Percentiles rank a stretch among this genome's conserved stretches.
Evolutionary conservation across 768 basidiomycete species (phyloP).

Genomic region (Naematelia aurantialba): DNA sequence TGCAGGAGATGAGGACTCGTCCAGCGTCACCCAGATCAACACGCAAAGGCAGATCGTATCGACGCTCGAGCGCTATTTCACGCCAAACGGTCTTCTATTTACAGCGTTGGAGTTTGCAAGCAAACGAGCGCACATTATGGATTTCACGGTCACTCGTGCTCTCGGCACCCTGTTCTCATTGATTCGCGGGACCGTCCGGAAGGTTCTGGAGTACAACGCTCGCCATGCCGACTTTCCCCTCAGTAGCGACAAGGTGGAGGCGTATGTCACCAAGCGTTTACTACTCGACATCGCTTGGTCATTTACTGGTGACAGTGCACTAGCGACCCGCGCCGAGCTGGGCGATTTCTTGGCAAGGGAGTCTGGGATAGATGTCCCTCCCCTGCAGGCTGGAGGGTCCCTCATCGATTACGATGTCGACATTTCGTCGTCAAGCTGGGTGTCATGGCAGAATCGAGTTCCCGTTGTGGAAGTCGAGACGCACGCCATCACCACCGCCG

Average conservation of each 20-base stretch:
- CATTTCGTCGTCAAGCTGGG: constrained; percentile 78
- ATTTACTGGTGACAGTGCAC: constrained; percentile 91
- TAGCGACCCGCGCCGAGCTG: constrained; percentile 81
- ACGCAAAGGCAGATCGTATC: constrained; percentile 54
- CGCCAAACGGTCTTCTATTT: constrained; percentile 72
- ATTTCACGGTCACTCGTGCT: constrained; percentile 86
- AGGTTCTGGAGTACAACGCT: constrained; percentile 87
- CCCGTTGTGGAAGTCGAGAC: constrained; percentile 96
- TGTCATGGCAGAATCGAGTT: constrained; percentile 83
- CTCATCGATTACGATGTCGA: constrained; percentile 95
- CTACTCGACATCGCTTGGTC: constrained; percentile 95
- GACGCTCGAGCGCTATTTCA: constrained; percentile 78
- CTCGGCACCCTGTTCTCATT: constrained; percentile 95
- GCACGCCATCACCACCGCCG: constrained; percentile 89
- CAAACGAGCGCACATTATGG: constrained; percentile 96
- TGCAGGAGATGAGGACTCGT: constrained; percentile 69
- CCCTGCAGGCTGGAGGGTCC: constrained; percentile 65
- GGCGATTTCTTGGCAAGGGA: constrained; percentile 79
- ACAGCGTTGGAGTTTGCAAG: constrained; percentile 74
- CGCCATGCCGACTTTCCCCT: constrained; percentile 96
- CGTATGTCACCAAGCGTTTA: constrained; percentile 84
- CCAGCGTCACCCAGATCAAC: background rate
- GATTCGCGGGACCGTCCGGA: constrained; percentile 90
- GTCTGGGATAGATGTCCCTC: constrained; percentile 85
- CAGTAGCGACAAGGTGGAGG: constrained; percentile 73